phyloP scores from a whole-genome alignment of 805 yeast genomes.

The Kazachstania psychrophila region DNA sequence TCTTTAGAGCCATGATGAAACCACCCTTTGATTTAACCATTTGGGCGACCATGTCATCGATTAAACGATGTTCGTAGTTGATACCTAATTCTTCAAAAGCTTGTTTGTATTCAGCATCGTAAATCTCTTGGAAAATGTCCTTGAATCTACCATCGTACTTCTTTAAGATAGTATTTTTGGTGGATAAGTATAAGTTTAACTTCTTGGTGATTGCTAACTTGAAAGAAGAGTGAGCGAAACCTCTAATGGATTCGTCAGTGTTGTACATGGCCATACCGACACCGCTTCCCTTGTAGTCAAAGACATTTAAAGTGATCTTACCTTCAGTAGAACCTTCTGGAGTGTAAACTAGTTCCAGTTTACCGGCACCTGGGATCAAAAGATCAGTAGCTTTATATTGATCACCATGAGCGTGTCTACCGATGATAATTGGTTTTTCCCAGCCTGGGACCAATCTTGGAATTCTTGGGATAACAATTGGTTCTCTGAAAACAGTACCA shows the following conservation, averaged over 20 bases:
- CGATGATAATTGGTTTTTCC: constrained; percentile 76
- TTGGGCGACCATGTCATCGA: constrained; percentile 85
- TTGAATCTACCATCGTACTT: constrained; percentile 76
- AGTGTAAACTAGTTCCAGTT: constrained; percentile 53
- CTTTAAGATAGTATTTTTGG: constrained; percentile 75
- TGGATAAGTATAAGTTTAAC: constrained; percentile 57
- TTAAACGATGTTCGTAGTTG: constrained; percentile 71
- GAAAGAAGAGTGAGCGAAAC: constrained; percentile 75
- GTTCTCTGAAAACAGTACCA: constrained; percentile 80
- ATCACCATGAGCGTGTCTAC: constrained; percentile 81
- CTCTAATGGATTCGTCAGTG: constrained; percentile 67
- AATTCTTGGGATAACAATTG: constrained; percentile 67
- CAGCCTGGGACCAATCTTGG: constrained; percentile 73
- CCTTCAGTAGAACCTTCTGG: constrained; percentile 49
- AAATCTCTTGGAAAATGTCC: constrained; percentile 65
- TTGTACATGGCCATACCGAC: constrained; percentile 79
- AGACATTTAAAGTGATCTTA: constrained; percentile 34
- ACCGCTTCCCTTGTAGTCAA: constrained; percentile 49
- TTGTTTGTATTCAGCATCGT: constrained; percentile 45
- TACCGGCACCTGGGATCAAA: constrained; percentile 53
- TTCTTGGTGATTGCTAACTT: constrained; percentile 58
- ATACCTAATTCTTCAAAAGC: constrained; percentile 53
- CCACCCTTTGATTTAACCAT: constrained; percentile 83
- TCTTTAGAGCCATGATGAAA: constrained; percentile 69
- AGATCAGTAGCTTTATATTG: constrained; percentile 76